Evolutionary conservation across 805 yeast genomes (phyloP), one percentile per base, ranked within the genome.

Genomic region (Zygosaccharomyces lentus): DNA sequence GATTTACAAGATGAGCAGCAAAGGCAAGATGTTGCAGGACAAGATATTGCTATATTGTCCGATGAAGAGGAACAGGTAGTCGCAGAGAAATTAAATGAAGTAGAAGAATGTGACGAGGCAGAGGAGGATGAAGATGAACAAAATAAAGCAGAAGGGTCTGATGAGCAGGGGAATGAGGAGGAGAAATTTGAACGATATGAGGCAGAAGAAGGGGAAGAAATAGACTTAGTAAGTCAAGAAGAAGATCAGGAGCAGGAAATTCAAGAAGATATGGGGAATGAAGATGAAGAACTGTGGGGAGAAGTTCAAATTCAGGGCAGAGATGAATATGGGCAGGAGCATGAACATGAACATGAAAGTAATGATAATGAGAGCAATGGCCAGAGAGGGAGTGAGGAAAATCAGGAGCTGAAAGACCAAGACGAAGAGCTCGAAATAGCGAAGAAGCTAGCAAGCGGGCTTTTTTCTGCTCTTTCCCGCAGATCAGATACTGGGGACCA

Each of bases 21-120:
- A 15, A 10, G 19, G 4, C 16, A 19, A 21, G 12, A n/a, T 16
- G 15, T 23, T n/a, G 23, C 21, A 12, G 16, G 19, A 10, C 41
- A 37, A 15, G 37, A 30, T 6, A 37, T 29, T 16, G 31, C 16
- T 6, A 36, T 32, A 15, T 26, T 38, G 21, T 27, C 41, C 9
- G 41, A 37, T 21, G 44, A 47, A 13, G 42, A 34, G 19, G 41
- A 38, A 21, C 25, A 26, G 9, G 25, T n/a, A 19, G 21, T 19
- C n/a, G n/a, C n/a, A 26, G 34, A 27, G 12, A n/a, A 16, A 8
- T n/a, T 19, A 25, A 31, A 21, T 8, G 41, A 35, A 17, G 34
- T 19, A 37, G 32, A 9, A 24, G 40, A 37, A 13, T 23, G 10
- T 32, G 31, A 36, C 16, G 32, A 4, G 6, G 8, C 32, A 19